phyloP scores from a whole-genome alignment of 1,139 yeast genomes.

The Zygosaccharomyces pseudobailii region DNA sequence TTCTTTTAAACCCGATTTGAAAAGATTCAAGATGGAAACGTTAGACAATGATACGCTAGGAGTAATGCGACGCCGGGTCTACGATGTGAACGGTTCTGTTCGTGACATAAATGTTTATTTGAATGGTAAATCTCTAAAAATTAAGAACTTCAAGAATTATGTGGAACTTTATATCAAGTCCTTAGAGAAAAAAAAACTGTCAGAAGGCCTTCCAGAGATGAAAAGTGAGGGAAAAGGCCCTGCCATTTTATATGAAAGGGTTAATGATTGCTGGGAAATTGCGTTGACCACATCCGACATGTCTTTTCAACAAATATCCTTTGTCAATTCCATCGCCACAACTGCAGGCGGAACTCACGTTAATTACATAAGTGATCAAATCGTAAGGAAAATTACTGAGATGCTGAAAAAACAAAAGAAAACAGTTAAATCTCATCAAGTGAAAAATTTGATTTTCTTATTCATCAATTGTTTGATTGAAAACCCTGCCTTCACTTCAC shows the following conservation, averaged over 20 bases:
- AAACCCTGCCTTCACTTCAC: slow-evolving; percentile 96
- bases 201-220: slow-evolving; percentile 34
- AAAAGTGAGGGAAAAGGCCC: slow-evolving; percentile 42
- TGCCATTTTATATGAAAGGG: slow-evolving; percentile 72
- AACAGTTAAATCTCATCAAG: slow-evolving; percentile 81
- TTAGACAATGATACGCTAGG: slow-evolving; percentile 80
- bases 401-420: slow-evolving; percentile 72
- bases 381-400: slow-evolving; percentile 70
- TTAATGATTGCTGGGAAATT: slow-evolving; percentile 86
- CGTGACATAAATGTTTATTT: slow-evolving; percentile 73
- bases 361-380: slow-evolving; percentile 77
- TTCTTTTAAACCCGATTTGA: slow-evolving; percentile 83
- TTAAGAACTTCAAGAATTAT: slow-evolving; percentile 76
- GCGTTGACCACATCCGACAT: slow-evolving; percentile 95
- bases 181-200: slow-evolving; percentile 40
- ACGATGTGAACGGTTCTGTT: slow-evolving; percentile 95
- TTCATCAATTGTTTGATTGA: slow-evolving; percentile 90
- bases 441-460: slow-evolving; percentile 82
- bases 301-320: slow-evolving; percentile 86
- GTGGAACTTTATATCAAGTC: slow-evolving; percentile 89
- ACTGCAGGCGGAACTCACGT: slow-evolving; percentile 98
- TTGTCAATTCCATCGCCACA: slow-evolving; percentile 96
- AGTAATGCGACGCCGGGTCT: slow-evolving; percentile 88
- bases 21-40: slow-evolving; percentile 75
- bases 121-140: slow-evolving; percentile 67